Evolutionary conservation across 768 basidiomycete species (phyloP).

Genomic region (Gloeostereum incarnatum): DNA sequence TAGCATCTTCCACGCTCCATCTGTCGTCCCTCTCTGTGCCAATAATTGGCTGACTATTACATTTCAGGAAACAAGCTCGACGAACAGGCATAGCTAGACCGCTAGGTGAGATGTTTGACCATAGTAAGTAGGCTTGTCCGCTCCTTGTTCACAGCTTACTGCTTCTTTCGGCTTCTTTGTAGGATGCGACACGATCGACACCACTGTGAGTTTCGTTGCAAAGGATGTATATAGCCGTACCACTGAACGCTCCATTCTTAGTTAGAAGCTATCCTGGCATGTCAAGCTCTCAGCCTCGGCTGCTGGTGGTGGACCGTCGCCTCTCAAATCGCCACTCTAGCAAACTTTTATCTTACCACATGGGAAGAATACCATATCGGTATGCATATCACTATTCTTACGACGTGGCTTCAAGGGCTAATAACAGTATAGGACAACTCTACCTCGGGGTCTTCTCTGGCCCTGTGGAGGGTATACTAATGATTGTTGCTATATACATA

Average conservation of each 20-base stretch:
- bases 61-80: slow-evolving; percentile 84
- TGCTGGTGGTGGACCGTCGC: slow-evolving; percentile 97
- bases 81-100: slow-evolving; percentile 97
- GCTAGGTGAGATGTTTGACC: slow-evolving; percentile 96
- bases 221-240: not conserved
- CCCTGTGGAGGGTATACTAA: slow-evolving; percentile 91
- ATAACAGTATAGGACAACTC: slow-evolving; percentile 51
- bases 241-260: slow-evolving; percentile 19
- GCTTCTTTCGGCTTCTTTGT: not conserved
- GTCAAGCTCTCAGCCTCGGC: slow-evolving; percentile 83
- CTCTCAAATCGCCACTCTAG: slow-evolving; percentile 67
- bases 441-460: slow-evolving; percentile 93
- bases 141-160: not conserved
- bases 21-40: no score
- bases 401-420: no score
- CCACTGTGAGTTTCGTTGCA: slow-evolving; percentile 54
- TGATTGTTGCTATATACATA: slow-evolving; percentile 70
- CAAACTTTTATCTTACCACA: slow-evolving; percentile 76
- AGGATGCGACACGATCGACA: slow-evolving; percentile 94
- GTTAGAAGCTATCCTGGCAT: slow-evolving; percentile 81
- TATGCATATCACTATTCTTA: no score
- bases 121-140: slow-evolving; percentile 55
- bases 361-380: slow-evolving; percentile 89
- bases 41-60: not conserved
- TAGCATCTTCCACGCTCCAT: no score